Evolutionary conservation across 768 basidiomycete genomes (phyloP).

Genomic region (Rhodosporidiobolus sp.): DNA sequence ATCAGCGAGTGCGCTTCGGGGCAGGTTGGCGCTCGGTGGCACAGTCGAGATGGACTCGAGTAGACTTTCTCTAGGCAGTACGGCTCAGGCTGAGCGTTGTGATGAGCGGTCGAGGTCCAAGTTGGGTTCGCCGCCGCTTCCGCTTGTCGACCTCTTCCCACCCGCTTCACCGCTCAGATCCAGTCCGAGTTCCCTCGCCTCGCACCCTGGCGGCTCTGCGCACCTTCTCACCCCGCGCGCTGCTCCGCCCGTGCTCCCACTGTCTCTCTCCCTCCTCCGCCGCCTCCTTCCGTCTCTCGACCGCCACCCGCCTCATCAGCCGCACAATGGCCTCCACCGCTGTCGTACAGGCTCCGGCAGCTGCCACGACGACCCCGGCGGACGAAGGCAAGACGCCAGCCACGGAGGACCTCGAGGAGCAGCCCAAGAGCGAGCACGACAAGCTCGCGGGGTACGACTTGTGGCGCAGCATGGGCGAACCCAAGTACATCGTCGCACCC

Average conservation of each 20-base stretch:
- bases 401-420: conserved; percentile 21
- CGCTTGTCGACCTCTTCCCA: no score
- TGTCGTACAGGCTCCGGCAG: background rate
- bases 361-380: no score
- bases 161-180: no score
- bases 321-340: background rate
- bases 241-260: no score
- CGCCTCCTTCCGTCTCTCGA: no score
- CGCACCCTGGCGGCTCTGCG: background rate
- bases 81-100: no score
- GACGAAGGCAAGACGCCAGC: background rate
- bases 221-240: background rate
- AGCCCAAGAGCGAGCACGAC: background rate
- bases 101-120: no score
- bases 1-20: no score
- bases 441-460: conserved; percentile 37
- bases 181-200: background rate
- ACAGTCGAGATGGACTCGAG: no score
- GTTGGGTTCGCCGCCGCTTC: background rate
- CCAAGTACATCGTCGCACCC: conserved; percentile 87
- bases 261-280: background rate
- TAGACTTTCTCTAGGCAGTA: no score
- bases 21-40: no score
- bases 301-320: background rate
- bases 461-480: conserved; percentile 61